phyloP scores from a whole-genome alignment of 352 stramenopile genomes.

The Phytopythium cucurbitacearum region DNA sequence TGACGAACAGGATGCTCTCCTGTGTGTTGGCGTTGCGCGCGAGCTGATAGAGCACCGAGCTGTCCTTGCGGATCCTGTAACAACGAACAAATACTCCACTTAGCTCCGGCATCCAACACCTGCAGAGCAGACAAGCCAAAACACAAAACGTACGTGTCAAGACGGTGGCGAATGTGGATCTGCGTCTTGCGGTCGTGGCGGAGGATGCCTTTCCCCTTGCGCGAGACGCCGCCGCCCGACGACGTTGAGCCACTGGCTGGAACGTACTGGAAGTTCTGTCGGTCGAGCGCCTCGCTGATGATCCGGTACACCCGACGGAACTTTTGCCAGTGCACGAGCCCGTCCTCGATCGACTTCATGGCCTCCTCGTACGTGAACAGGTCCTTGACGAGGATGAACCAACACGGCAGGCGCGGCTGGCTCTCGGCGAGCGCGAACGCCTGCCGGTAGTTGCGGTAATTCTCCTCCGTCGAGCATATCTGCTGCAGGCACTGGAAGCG shows the following conservation, averaged over 20 bases:
- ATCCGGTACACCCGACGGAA: constrained; percentile 80
- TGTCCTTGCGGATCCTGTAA: constrained; percentile 77
- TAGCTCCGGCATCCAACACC: no score
- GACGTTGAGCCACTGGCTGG: constrained; percentile 22
- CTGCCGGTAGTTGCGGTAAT: constrained; percentile 84
- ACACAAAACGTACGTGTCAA: constrained; percentile 65
- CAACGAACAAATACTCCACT: no score
- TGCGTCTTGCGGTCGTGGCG: constrained; percentile 72
- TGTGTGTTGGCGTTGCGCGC: constrained; percentile 85
- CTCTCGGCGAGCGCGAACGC: constrained; percentile 75
- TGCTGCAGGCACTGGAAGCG: constrained; percentile 83
- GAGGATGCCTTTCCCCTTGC: constrained; percentile 72
- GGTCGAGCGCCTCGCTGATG: constrained; percentile 73
- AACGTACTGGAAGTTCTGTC: constrained; percentile 77
- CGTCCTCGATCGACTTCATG: constrained; percentile 81
- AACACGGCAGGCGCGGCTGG: constrained; percentile 70
- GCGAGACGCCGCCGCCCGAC: constrained; percentile 30
- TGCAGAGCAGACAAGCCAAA: constrained; percentile 1
- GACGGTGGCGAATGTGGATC: constrained; percentile 65
- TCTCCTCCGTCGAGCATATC: constrained; percentile 80
- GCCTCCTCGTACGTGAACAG: constrained; percentile 85
- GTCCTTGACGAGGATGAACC: constrained; percentile 87
- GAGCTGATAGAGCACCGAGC: constrained; percentile 77
- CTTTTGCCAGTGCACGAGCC: constrained; percentile 85
- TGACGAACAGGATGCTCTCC: constrained; percentile 87